Percentiles rank a stretch among this genome's conserved stretches.
Evolutionary conservation across 1,284 basidiomycete genomes (phyloP).

Genomic region (Rhodotorula sp.): DNA sequence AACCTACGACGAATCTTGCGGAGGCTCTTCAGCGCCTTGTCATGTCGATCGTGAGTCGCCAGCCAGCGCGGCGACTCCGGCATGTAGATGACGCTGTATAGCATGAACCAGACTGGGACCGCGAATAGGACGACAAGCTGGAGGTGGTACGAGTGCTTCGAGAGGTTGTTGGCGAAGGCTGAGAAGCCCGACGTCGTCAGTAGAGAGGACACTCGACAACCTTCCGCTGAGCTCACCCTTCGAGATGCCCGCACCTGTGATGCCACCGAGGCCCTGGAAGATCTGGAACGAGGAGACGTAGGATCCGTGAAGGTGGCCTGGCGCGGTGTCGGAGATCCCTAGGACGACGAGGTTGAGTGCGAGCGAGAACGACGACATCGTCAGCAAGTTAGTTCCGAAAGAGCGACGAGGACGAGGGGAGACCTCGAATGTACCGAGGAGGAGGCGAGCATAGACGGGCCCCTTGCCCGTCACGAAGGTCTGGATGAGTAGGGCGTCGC

Average conservation of each 20-base stretch:
- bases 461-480: neutral
- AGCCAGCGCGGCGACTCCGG: constrained; percentile 12
- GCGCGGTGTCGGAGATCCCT: constrained; percentile 1
- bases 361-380: neutral
- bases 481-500: constrained; percentile 1
- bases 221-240: neutral
- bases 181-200: too few species aligned
- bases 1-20: neutral
- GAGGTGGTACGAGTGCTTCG: neutral
- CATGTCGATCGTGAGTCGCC: neutral
- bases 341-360: constrained; percentile 6
- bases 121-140: constrained; percentile 6
- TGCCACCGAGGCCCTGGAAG: constrained; percentile 7
- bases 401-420: neutral
- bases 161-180: neutral
- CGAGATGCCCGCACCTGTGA: constrained; percentile 3
- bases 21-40: neutral
- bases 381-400: neutral
- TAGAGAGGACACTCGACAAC: too few species aligned
- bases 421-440: neutral
- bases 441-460: neutral
- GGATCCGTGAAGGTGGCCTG: neutral
- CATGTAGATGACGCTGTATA: neutral
- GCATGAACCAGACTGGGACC: constrained; percentile 2
- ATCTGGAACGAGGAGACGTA: constrained; percentile 9